Percentiles rank a stretch among this genome's conserved stretches.
phyloP scores from a whole-genome alignment of 2,329 filamentous ascomycete genomes.

The Colletotrichum tropicicola region DNA sequence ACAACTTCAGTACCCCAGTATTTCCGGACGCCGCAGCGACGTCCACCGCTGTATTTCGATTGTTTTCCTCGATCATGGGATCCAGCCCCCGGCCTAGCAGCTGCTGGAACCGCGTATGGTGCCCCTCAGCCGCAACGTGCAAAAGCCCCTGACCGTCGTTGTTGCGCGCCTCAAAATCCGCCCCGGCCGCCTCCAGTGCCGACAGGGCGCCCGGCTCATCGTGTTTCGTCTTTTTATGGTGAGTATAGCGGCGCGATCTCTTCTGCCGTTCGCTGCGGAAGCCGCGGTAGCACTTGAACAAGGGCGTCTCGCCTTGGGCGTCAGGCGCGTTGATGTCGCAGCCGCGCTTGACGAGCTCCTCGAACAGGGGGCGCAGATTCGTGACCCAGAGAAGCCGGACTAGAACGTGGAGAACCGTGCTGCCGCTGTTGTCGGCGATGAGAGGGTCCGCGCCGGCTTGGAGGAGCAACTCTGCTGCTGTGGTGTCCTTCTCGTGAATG shows the following conservation, averaged over 20 bases:
- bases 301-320: conserved; percentile 34
- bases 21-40: conserved; percentile 42
- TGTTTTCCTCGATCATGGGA: conserved; percentile 38
- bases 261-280: not conserved
- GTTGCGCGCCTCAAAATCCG: conserved; percentile 38
- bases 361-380: conserved; percentile 27
- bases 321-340: conserved; percentile 38
- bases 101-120: conserved; percentile 33
- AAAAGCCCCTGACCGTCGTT: conserved; percentile 37
- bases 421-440: conserved; percentile 25
- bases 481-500: not conserved
- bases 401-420: conserved; percentile 35
- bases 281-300: conserved; percentile 30
- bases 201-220: not conserved
- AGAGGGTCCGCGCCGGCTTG: conserved; percentile 33
- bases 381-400: conserved; percentile 6
- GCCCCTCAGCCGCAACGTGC: conserved; percentile 37
- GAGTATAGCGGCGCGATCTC: too few species aligned
- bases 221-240: not conserved
- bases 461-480: conserved; percentile 28
- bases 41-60: conserved; percentile 41
- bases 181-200: conserved; percentile 33
- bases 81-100: conserved; percentile 40
- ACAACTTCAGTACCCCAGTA: conserved; percentile 37
- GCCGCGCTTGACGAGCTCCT: conserved; percentile 24